A percentile compares a stretch with the other conserved stretches of the same genome.
Evolutionary conservation across 2,329 filamentous ascomycete genomes (phyloP).

Genomic region (Geosmithia flava): DNA sequence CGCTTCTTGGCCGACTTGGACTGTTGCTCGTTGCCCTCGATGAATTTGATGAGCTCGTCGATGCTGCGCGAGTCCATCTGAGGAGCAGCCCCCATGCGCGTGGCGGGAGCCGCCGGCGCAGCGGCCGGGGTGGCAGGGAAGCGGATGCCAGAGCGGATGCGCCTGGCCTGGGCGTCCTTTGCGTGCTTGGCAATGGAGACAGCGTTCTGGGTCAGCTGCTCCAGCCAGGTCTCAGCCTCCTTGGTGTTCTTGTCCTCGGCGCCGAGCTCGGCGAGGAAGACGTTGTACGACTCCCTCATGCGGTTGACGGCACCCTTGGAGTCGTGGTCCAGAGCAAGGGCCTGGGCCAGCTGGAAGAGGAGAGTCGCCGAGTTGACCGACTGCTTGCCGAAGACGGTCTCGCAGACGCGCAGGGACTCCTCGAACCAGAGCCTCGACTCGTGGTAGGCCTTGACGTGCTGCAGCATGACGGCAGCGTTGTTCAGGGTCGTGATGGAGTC

Average conservation of each 20-base stretch:
- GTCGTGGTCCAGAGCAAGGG: constrained; percentile 89
- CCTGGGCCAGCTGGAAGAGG: constrained; percentile 93
- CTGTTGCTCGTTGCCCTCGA: constrained; percentile 60
- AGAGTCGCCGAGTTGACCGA: constrained; percentile 91
- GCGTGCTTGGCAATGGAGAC: constrained; percentile 90
- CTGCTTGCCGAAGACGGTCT: constrained; percentile 76
- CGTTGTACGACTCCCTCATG: constrained; percentile 95
- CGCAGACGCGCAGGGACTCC: constrained; percentile 77
- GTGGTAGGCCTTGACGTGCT: constrained; percentile 86
- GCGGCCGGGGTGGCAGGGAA: constrained; percentile 35
- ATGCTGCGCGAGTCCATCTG: constrained; percentile 69
- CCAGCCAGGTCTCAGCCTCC: constrained; percentile 92
- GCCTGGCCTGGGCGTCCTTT: constrained; percentile 69
- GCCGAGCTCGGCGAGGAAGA: constrained; percentile 81
- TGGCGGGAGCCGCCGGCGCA: constrained; percentile 12
- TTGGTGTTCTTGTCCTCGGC: constrained; percentile 94
- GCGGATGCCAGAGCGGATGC: constrained; percentile 57
- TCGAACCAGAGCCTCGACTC: constrained; percentile 97
- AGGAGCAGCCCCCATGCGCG: constrained; percentile 19
- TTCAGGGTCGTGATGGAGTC: constrained; percentile 98
- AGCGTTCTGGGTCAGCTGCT: constrained; percentile 90
- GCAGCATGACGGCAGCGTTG: constrained; percentile 97
- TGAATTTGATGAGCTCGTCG: constrained; percentile 87
- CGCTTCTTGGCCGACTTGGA: constrained; percentile 44
- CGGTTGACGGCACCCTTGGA: constrained; percentile 80